phyloP scores from a whole-genome alignment of 495 filamentous ascomycete species.

The Hypoxylon cercidicola region DNA sequence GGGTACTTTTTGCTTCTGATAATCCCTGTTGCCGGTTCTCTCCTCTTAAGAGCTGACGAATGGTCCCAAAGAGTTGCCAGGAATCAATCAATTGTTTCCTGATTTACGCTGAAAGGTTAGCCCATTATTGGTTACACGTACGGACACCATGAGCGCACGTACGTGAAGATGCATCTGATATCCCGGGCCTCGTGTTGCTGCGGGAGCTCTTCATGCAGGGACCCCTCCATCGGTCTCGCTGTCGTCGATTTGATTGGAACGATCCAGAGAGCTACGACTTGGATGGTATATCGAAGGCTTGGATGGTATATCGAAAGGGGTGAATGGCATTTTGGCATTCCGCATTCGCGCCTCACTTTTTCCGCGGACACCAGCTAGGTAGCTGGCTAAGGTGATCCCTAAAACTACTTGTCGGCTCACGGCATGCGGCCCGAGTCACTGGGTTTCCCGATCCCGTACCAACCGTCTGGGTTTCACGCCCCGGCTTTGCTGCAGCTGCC shows the following conservation, averaged over 20 bases:
- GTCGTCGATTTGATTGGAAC: slow-evolving; percentile 31
- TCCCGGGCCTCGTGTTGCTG: slow-evolving; percentile 33
- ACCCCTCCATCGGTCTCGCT: slow-evolving; percentile 20
- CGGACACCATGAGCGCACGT: slow-evolving; percentile 9
- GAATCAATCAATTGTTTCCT: slow-evolving; percentile 16
- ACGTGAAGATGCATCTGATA: slow-evolving; percentile 17
- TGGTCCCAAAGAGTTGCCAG: slow-evolving; percentile 1
- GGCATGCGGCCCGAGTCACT: slow-evolving; percentile 39
- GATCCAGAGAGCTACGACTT: slow-evolving; percentile 25
- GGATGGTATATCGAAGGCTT: slow-evolving; percentile 30
- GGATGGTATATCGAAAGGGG: too few relatives aligned
- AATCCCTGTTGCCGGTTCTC: neutral
- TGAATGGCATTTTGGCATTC: slow-evolving; percentile 10
- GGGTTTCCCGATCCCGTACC: slow-evolving; percentile 31
- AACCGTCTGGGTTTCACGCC: slow-evolving; percentile 31
- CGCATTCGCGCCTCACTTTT: slow-evolving; percentile 40
- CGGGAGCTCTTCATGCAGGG: slow-evolving; percentile 40
- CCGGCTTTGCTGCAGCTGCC: slow-evolving; percentile 29
- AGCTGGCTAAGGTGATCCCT: slow-evolving; percentile 18
- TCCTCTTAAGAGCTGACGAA: neutral
- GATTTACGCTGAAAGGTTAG: slow-evolving; percentile 39
- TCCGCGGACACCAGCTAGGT: slow-evolving; percentile 8
- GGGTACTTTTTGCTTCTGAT: neutral
- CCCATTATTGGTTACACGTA: slow-evolving; percentile 22
- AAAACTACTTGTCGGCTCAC: slow-evolving; percentile 32